These are phyloP conservation scores for Castanospermum australe DNA, from an alignment of 306 rosid species.

Conservation along the genomic window DNA sequence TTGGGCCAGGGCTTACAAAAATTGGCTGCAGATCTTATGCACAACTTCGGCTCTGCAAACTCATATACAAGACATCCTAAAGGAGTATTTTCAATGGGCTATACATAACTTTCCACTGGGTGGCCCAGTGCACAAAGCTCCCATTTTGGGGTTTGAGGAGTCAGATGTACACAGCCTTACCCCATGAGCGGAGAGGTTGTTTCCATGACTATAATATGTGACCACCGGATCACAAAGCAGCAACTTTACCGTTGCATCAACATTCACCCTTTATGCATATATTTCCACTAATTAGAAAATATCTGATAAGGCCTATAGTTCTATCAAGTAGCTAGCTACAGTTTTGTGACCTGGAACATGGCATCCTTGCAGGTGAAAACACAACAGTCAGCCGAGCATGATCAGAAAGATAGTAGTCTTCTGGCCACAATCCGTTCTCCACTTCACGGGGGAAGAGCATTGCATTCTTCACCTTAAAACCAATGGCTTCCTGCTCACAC, in stretches of 20 bases:
- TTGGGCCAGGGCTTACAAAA: conserved; percentile 39
- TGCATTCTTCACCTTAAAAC: conserved; percentile 76
- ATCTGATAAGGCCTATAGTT: background rate
- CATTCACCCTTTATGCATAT: too few relatives aligned
- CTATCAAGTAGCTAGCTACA: background rate
- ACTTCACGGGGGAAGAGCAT: conserved; percentile 69
- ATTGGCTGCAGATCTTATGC: conserved; percentile 18
- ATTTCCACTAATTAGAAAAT: background rate
- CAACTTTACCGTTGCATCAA: too few relatives aligned
- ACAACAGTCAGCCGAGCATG: conserved; percentile 70
- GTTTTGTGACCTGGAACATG: conserved; percentile 35
- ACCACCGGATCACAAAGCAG: too few relatives aligned
- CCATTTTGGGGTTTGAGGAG: too few relatives aligned
- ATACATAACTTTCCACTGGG: background rate
- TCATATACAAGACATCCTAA: too few relatives aligned
- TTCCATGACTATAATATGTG: too few relatives aligned
- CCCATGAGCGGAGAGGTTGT: too few relatives aligned
- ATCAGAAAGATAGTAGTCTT: conserved; percentile 79
- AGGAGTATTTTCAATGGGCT: background rate
- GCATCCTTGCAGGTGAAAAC: conserved; percentile 57
- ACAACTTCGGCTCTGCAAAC: conserved; percentile 5
- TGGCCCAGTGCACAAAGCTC: too few relatives aligned
- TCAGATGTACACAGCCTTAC: too few relatives aligned
- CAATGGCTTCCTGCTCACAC: conserved; percentile 44
- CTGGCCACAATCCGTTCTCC: conserved; percentile 88